phyloP scores from a whole-genome alignment of 208 protist species.

The Lotmaria passim region DNA sequence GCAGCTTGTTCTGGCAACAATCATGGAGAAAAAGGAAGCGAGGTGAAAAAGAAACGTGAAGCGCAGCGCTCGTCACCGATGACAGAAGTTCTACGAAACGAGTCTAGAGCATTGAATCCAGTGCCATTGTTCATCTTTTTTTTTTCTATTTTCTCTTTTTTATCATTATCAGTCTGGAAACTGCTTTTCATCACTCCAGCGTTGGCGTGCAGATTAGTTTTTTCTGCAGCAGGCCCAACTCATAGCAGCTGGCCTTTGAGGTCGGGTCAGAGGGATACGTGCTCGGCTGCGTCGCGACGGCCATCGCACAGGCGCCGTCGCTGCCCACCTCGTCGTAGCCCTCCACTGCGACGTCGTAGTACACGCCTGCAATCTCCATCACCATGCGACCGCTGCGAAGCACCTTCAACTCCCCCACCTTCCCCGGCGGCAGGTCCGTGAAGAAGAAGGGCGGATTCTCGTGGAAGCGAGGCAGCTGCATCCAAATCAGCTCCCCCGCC shows the following conservation, averaged over 20 bases:
- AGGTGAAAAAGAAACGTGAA: slow-evolving; percentile 2
- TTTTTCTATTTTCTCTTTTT: neutral
- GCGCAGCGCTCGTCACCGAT: no score
- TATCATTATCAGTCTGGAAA: no score
- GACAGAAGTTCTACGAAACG: no score
- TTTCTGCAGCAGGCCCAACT: slow-evolving; percentile 67
- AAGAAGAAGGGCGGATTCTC: slow-evolving; percentile 54
- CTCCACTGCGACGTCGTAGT: slow-evolving; percentile 77
- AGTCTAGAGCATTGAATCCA: no score
- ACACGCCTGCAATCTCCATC: slow-evolving; percentile 72
- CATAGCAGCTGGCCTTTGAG: slow-evolving; percentile 61
- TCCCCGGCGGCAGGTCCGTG: slow-evolving; percentile 58
- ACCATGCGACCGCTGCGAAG: slow-evolving; percentile 82
- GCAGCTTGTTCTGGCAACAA: slow-evolving; percentile 1
- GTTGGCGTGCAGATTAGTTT: slow-evolving; percentile 84
- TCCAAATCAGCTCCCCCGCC: slow-evolving; percentile 55
- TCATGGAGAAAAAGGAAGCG: slow-evolving; percentile 9
- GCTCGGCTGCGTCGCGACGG: slow-evolving; percentile 51
- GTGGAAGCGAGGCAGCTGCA: slow-evolving; percentile 84
- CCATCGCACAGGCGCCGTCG: slow-evolving; percentile 51
- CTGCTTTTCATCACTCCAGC: no score
- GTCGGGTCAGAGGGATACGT: slow-evolving; percentile 35
- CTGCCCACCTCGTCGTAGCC: slow-evolving; percentile 41
- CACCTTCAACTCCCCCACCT: slow-evolving; percentile 83
- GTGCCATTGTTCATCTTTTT: no score